Base-by-base conservation (phyloP, 1,284 basidiomycete genomes). In the Mrakiaceae sp. region DNA sequence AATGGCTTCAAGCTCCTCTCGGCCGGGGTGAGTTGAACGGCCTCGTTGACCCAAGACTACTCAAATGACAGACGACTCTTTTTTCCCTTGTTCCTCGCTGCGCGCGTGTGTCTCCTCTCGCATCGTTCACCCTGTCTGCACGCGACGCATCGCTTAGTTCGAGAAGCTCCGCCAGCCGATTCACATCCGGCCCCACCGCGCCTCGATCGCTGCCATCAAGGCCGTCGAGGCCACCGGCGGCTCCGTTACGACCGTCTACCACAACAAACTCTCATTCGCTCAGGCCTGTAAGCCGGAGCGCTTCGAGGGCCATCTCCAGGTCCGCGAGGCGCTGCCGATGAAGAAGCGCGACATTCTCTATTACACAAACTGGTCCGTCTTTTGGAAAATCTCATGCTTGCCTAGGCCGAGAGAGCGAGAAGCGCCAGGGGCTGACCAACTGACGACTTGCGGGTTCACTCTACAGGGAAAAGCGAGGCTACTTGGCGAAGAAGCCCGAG, bases 1-100 rank as follows among this genome's bases (percentile, higher is more conserved):
- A 69, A 72, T 66, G 95, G 95, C 6, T 83, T 98, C 65, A 98
- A 98, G 78, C 79, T 98, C 43, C 79, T 98, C 63, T 92, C 88
- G 68, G 50, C 48, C 44, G 57, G 52, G 14, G 62, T 53, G 39
- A 40, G 51, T 39, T 27, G 27, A 27, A 27, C 43, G 39, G 43
- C n/a, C n/a, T 40, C 6, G 44, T 11, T 6, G 12, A 39, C 27
- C n/a, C 50, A 46, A 61, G 11, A 58, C 58, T 43, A 16, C 52
- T 59, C 5, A 59, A 64, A 58, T 3, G 56, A 64, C 46, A 8
- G 16, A 54, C 58, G 50, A 40, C 40, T 62, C 50, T 46, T 68
- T 67, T 54, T 50, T 63, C n/a, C 14, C 27, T 43, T 42, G 7
- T 46, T 48, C 5, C 42, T 49, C 27, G 3, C 8, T 4, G 16